Percentiles rank a stretch among this genome's conserved stretches.
Conservation (phyloP, 495 filamentous ascomycete genomes). For the Echria macrotheca region DNA sequence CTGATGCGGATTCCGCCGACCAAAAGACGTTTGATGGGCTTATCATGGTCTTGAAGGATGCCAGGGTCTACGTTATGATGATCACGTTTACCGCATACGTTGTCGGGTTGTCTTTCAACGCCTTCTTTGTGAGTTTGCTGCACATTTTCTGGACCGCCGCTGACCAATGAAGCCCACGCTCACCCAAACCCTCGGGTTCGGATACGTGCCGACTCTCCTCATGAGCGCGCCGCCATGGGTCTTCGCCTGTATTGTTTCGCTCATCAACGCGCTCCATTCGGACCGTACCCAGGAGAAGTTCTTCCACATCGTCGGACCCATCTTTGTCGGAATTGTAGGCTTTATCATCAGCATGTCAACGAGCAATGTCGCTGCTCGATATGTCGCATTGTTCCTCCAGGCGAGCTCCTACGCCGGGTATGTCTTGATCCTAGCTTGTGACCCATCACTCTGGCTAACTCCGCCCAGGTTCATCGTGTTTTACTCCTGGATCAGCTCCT, state of each 20-base stretch:
- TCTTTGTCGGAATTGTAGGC: conserved; percentile 60
- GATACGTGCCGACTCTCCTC: conserved; percentile 62
- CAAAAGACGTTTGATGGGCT: conserved; percentile 58
- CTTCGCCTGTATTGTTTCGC: conserved; percentile 62
- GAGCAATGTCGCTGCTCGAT: conserved; percentile 58
- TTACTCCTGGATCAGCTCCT: conserved; percentile 70
- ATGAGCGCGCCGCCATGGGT: conserved; percentile 71
- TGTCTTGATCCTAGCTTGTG: background rate
- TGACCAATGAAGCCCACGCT: conserved; percentile 72
- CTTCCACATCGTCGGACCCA: conserved; percentile 64
- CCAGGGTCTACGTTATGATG: conserved; percentile 57
- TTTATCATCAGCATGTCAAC: conserved; percentile 71
- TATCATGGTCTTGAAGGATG: conserved; percentile 63
- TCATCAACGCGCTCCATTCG: conserved; percentile 68
- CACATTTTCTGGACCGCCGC: too few relatives aligned
- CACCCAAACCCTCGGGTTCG: conserved; percentile 65
- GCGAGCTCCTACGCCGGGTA: conserved; percentile 51
- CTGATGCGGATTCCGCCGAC: conserved; percentile 57
- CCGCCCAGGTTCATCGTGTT: conserved; percentile 61
- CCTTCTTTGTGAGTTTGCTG: conserved; percentile 44
- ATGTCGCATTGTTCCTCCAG: conserved; percentile 71
- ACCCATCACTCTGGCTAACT: background rate
- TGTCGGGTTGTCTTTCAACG: conserved; percentile 39
- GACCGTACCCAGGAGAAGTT: conserved; percentile 69
- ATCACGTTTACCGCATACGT: conserved; percentile 37